Evolutionary conservation across 1,284 basidiomycete genomes (phyloP), one percentile per base, ranked within the genome.

Genomic region (Volvariella surrecta): DNA sequence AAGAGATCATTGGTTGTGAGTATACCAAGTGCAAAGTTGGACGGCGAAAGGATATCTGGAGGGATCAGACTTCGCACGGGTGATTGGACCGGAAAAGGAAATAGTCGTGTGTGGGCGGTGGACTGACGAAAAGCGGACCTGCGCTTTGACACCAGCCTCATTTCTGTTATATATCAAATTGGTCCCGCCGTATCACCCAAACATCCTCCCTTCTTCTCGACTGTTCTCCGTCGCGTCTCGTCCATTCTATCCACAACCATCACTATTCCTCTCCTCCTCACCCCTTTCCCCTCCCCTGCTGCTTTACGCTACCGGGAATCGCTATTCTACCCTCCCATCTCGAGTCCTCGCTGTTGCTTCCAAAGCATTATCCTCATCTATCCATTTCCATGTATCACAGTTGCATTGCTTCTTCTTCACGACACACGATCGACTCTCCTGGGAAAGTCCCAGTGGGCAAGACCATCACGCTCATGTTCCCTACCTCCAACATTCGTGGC

Each of bases 81-180:
- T 28, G 24, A 6, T 28, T 28, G 24, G 42, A 49, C 56, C 51
- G 42, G 55, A 61, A 57, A 52, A 56, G 61, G 55, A 61, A 62
- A 54, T 57, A 55, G 53, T 56, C 55, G 57, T 55, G 57, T 53
- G 49, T 49, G 35, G 24, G 24, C 31, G 34, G 34, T 16, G 34
- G 34, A 35, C 34, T 35, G 34, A 16, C 34, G 34, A 19, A 35
- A 51, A 48, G 45, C 49, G 50, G 51, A 52, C 54, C 49, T 52
- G 55, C 52, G 57, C 56, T 60, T 59, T 58, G 54, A 55, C 52
- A 54, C 54, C 55, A 50, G 51, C 45, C 53, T 39, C 40, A 45
- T 50, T 50, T 42, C 50, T 53, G 48, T 45, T 48, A 45, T 48
- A 35, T 35, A 35, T 7, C 34, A 35, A 40, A 47, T 39, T 42